Conservation (phyloP, 2,329 filamentous ascomycete genomes). For the Parasarocladium wereldwijsianum region DNA sequence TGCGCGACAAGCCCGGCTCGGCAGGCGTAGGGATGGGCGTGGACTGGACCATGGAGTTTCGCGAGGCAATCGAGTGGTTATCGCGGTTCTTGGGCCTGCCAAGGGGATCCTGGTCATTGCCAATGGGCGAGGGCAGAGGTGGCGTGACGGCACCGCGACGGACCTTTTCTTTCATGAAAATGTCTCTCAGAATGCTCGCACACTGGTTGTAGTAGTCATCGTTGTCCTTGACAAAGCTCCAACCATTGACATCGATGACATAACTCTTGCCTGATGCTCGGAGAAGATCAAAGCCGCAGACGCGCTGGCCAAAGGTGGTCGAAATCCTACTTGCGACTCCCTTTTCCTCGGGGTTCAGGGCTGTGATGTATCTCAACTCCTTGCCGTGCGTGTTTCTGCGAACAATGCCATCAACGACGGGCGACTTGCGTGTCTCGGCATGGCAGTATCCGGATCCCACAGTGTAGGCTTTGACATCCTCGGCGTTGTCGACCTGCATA, state of each 20-base stretch:
- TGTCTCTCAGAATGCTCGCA: slow-evolving; percentile 69
- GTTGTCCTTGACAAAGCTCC: slow-evolving; percentile 99
- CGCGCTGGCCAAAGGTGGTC: slow-evolving; percentile 79
- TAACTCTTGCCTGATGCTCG: slow-evolving; percentile 82
- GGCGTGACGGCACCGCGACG: slow-evolving; percentile 46
- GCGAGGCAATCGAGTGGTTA: slow-evolving; percentile 5
- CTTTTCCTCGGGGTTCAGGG: slow-evolving; percentile 64
- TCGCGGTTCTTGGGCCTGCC: slow-evolving; percentile 17
- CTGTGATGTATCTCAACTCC: slow-evolving; percentile 88
- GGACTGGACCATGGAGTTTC: slow-evolving; percentile 6
- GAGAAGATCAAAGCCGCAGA: slow-evolving; percentile 91
- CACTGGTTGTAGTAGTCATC: slow-evolving; percentile 95
- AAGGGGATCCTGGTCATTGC: slow-evolving; percentile 28
- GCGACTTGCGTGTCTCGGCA: slow-evolving; percentile 91
- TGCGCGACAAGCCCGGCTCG: slow-evolving; percentile 5
- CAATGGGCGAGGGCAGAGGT: slow-evolving; percentile 33
- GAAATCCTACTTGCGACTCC: slow-evolving; percentile 83
- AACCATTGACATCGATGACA: slow-evolving; percentile 97
- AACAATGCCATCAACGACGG: slow-evolving; percentile 91
- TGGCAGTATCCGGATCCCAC: slow-evolving; percentile 89
- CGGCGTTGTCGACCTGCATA: slow-evolving; percentile 87
- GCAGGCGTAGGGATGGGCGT: slow-evolving; percentile 1
- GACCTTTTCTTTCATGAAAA: slow-evolving; percentile 71
- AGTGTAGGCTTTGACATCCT: slow-evolving; percentile 97
- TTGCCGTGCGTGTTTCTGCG: slow-evolving; percentile 95